phyloP scores from a whole-genome alignment of 768 basidiomycete species.

The Candolleomyces eurysporus region DNA sequence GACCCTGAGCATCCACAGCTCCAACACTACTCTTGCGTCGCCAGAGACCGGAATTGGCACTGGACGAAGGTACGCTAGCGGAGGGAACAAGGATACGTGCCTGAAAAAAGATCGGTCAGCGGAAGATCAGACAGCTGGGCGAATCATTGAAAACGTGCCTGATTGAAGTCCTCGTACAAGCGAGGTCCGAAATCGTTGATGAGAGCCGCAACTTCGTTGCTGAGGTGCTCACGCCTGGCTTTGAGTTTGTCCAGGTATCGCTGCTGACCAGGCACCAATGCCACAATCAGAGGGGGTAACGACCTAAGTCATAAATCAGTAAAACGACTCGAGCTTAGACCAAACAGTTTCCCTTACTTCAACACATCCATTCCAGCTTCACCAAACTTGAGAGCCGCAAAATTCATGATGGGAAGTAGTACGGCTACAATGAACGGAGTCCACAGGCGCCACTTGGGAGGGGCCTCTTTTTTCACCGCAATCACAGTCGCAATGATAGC shows the following conservation, averaged over 20 bases:
- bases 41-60: slow-evolving; percentile 71
- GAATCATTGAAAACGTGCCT: slow-evolving; percentile 41
- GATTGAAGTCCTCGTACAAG: slow-evolving; percentile 83
- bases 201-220: slow-evolving; percentile 80
- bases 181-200: slow-evolving; percentile 89
- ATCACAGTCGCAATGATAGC: slow-evolving; percentile 74
- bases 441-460: slow-evolving; percentile 62
- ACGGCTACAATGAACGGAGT: slow-evolving; percentile 77
- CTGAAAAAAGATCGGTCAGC: slow-evolving; percentile 32
- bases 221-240: slow-evolving; percentile 66
- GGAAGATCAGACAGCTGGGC: not conserved
- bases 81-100: slow-evolving; percentile 80
- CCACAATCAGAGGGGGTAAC: slow-evolving; percentile 82
- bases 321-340: slow-evolving; percentile 4
- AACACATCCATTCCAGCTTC: slow-evolving; percentile 97
- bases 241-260: slow-evolving; percentile 75
- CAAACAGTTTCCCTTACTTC: slow-evolving; percentile 54
- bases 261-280: slow-evolving; percentile 87
- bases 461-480: slow-evolving; percentile 63
- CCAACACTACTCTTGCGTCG: slow-evolving; percentile 77
- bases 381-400: slow-evolving; percentile 93
- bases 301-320: slow-evolving; percentile 52
- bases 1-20: slow-evolving; percentile 83
- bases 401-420: slow-evolving; percentile 83
- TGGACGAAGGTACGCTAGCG: slow-evolving; percentile 81